Base-by-base conservation (phyloP, 2,329 filamentous ascomycete species). In the Pseudocercospora ulei region DNA sequence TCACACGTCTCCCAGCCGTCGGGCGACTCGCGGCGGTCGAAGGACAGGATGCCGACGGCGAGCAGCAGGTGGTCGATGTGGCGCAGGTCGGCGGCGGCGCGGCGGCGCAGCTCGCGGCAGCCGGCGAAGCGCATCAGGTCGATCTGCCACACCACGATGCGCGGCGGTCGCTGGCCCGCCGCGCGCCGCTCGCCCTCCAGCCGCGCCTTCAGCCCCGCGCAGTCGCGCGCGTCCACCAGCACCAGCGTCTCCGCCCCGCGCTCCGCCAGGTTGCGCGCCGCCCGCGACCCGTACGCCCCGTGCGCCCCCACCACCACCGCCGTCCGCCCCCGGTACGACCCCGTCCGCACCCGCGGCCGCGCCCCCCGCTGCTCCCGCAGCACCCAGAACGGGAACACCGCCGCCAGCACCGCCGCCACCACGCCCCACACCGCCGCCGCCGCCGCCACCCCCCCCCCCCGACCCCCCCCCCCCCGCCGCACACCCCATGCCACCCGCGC, bases 1-100 rank as follows among this genome's bases (percentile, higher is more conserved):
- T 33, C 17, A 44, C 41, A 41, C 5, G 41, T 44, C 12, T 44
- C 41, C 41, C 41, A 44, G 4, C 41, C 41, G 29, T 44, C 41
- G 3, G 41, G 41, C 11, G 41, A 44, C 18, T 41, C 41, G 11
- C 27, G 23, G 4, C 41, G 31, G 8, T 36, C 27, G 34, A 41
- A 41, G 7, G 41, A 44, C 4, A 44, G 24, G 8, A 44, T 44
- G 9, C 41, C 41, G 25, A 38, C 35, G 3, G 41, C 41, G 13
- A 35, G 18, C 28, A 44, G 28, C 5, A 31, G 38, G 20, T 44
- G 41, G 31, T 44, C 41, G 18, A 44, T 14, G 13, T 14, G 19
- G n/a, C 34, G 22, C n/a, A 44, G 26, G n/a, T n/a, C n/a, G n/a
- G n/a, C n/a, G n/a, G n/a, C n/a, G n/a, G n/a, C n/a, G n/a, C n/a